Conservation (phyloP, 352 stramenopile genomes). For the Globisporangium paddicum region DNA sequence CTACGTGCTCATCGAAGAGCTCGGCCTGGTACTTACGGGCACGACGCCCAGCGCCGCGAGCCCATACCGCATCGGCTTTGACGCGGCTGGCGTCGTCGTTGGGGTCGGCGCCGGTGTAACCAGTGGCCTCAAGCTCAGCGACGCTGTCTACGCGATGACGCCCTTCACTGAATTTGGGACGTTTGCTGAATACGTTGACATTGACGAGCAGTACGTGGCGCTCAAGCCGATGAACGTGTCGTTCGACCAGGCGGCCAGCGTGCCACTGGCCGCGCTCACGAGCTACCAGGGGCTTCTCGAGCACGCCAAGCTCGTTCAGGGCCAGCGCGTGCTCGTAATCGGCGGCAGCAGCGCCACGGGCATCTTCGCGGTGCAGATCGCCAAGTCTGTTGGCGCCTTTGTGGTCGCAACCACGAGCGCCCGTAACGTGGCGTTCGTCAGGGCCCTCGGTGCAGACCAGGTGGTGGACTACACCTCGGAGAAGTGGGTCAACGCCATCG, state of each 20-base stretch:
- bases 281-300: constrained; percentile 20
- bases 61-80: not conserved
- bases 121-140: not conserved
- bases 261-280: constrained; percentile 18
- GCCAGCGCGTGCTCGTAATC: constrained; percentile 30
- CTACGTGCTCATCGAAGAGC: not conserved
- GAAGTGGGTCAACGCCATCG: constrained; percentile 17
- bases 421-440: constrained; percentile 49
- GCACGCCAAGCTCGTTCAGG: constrained; percentile 16
- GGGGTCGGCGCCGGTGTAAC: not conserved
- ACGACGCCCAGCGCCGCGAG: not conserved
- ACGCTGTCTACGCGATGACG: not conserved
- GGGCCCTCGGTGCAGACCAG: constrained; percentile 24
- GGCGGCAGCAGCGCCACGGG: constrained; percentile 42
- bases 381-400: constrained; percentile 34
- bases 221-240: constrained; percentile 22
- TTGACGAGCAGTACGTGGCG: constrained; percentile 18
- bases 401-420: constrained; percentile 56
- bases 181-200: constrained; percentile 11
- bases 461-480: constrained; percentile 52
- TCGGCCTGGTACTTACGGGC: not conserved
- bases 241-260: constrained; percentile 15
- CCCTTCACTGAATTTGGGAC: not conserved
- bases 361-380: constrained; percentile 36
- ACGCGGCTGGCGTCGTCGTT: not conserved